Evolutionary conservation across 495 filamentous ascomycete species (phyloP).

Genomic region (Trichoderma asperelloides): DNA sequence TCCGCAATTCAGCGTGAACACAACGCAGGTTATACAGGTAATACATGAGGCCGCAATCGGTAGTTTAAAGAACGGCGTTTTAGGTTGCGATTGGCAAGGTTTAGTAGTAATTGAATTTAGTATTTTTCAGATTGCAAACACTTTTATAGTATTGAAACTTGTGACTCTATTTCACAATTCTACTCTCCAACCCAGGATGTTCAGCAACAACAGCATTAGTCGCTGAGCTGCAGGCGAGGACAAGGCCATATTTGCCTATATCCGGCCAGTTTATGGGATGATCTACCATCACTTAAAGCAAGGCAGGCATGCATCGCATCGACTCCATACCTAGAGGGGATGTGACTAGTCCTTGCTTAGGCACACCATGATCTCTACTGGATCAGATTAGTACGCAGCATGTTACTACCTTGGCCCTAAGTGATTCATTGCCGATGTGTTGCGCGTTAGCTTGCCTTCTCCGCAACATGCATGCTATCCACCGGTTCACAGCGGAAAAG

Average conservation of each 20-base stretch:
- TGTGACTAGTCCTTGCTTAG: not conserved
- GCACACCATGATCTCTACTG: not conserved
- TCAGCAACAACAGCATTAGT: too few species aligned
- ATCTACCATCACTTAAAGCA: not conserved
- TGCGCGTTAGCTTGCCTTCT: too few species aligned
- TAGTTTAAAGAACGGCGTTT: not conserved
- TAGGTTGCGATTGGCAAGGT: not conserved
- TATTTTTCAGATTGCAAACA: not conserved
- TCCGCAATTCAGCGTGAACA: not conserved
- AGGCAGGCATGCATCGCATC: not conserved
- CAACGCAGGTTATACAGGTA: not conserved
- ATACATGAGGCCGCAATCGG: not conserved
- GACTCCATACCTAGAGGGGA: not conserved
- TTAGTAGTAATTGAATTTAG: not conserved
- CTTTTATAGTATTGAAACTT: not conserved
- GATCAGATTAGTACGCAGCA: not conserved
- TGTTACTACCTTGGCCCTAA: not conserved
- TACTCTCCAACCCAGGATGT: too few species aligned
- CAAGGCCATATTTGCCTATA: too few species aligned
- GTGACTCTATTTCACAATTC: not conserved
- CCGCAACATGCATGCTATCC: too few species aligned
- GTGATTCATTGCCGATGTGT: not conserved
- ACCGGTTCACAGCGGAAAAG: too few species aligned
- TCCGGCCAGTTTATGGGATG: not conserved
- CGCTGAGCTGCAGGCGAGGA: too few species aligned